phyloP scores from a whole-genome alignment of 2,329 filamentous ascomycete genomes.

The Salinomyces thailandicus region DNA sequence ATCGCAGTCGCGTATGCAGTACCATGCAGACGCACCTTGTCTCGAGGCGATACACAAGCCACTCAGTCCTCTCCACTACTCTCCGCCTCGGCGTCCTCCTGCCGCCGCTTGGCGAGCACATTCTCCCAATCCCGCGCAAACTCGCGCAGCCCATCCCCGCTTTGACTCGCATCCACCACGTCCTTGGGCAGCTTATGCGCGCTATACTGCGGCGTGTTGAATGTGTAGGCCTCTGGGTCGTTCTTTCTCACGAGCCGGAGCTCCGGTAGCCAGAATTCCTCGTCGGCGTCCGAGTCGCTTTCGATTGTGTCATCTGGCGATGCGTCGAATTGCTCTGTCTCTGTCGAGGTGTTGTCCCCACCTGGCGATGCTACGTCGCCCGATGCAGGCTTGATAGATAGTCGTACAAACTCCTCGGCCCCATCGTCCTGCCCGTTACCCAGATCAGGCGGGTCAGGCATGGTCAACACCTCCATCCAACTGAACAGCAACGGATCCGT shows the following conservation, averaged over 20 bases:
- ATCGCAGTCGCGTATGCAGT: too few species aligned
- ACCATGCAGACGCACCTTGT: too few species aligned
- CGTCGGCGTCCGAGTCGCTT: conserved; percentile 38
- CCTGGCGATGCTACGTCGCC: neutral
- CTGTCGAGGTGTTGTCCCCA: neutral
- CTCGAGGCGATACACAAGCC: neutral
- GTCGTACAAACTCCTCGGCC: conserved; percentile 15
- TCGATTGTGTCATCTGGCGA: conserved; percentile 5
- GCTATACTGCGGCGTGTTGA: conserved; percentile 77
- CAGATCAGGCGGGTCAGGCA: conserved; percentile 44
- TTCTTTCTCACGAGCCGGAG: conserved; percentile 72
- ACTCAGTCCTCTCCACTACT: conserved; percentile 22
- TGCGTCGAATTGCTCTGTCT: neutral
- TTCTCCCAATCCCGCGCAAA: conserved; percentile 42
- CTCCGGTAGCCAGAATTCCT: conserved; percentile 56
- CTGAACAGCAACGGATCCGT: conserved; percentile 85
- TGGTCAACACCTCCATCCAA: conserved; percentile 74
- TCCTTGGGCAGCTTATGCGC: conserved; percentile 93
- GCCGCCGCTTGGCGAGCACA: conserved; percentile 32
- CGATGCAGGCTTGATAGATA: conserved; percentile 10
- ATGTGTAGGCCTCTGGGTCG: conserved; percentile 81
- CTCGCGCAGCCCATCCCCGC: conserved; percentile 62
- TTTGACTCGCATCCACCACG: conserved; percentile 59
- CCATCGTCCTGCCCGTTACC: conserved; percentile 3
- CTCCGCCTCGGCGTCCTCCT: conserved; percentile 24